Percentiles rank a stretch among this genome's conserved stretches.
Evolutionary conservation across 78 protist genomes (phyloP).

Genomic region (Monosiga brevicollis): DNA sequence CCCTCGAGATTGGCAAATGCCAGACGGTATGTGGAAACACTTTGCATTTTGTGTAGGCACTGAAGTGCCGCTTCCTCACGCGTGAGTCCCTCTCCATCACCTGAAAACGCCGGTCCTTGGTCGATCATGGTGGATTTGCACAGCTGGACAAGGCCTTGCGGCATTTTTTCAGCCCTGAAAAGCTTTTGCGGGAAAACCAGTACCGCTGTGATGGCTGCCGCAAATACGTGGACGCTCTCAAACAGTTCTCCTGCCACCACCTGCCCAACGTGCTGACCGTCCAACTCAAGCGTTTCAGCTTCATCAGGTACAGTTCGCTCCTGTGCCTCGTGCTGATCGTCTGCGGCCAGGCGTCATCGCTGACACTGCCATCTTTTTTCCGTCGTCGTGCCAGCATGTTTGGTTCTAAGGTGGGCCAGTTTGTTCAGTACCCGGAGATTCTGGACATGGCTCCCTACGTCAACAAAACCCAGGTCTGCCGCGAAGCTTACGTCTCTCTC

Average conservation of each 20-base stretch:
- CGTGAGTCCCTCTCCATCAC: too few relatives aligned
- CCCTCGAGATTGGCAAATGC: conserved; percentile 39
- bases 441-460: conserved; percentile 24
- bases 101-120: too few relatives aligned
- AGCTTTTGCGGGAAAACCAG: neutral
- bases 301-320: neutral
- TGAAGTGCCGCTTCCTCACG: too few relatives aligned
- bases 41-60: too few relatives aligned
- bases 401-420: conserved; percentile 22
- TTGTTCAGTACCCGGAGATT: conserved; percentile 6
- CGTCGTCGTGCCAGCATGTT: too few relatives aligned
- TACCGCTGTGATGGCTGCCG: conserved; percentile 11
- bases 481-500: too few relatives aligned
- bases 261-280: conserved; percentile 47
- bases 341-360: neutral
- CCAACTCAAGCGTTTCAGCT: conserved; percentile 61
- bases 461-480: neutral
- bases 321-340: neutral
- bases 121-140: too few relatives aligned
- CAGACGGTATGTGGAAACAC: too few relatives aligned
- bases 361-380: too few relatives aligned
- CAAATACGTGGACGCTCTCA: too few relatives aligned
- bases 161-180: too few relatives aligned
- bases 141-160: too few relatives aligned
- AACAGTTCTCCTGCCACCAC: conserved; percentile 11